Evolutionary conservation across 345 rosid species (phyloP), one percentile per base, ranked within the genome.

Genomic region (Psidium friedrichsthalianum): DNA sequence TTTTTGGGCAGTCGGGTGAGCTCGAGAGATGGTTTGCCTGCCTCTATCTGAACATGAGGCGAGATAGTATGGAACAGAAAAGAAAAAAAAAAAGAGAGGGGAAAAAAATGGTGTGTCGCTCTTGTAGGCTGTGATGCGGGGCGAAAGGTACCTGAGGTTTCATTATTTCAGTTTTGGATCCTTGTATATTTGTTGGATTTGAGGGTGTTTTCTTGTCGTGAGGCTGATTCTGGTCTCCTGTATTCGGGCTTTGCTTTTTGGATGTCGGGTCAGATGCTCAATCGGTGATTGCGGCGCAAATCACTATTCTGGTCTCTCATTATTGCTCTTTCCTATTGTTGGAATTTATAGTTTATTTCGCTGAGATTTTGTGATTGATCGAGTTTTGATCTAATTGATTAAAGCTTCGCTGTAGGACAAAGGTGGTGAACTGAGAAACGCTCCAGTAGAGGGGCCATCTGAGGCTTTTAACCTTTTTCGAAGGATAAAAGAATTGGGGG

Each of bases 301-400:
- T n/a, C 44, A 44, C 78, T n/a, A 69, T 32, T 69, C 32, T 24
- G 47, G n/a, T n/a, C n/a, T 69, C 22, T 8, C 78, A n/a, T n/a
- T 8, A 1, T 69, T 25, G 25, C 64, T 40, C 24, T 69, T 64
- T 40, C 24, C 58, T 47, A 12, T 7, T 3, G 51, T 85, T 49
- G 55, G 42, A 82, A 85, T 85, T 86, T 86, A 55, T 87, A n/a
- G 49, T 83, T n/a, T 15, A 24, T 3, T 15, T 47, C 27, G n/a
- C 29, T 56, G 47, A 3, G 52, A n/a, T 27, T 22, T 84, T 59
- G 44, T 2, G 24, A 42, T 64, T 32, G 78, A 51, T 27, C 11
- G 82, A 51, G 53, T 5, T 59, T 51, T 36, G 92, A 91, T 90
- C 93, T 86, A 58, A 57, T 86, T 64, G 51, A 49, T 49, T 11